phyloP scores from a whole-genome alignment of 768 basidiomycete species.

The Gloeophyllum trabeum region DNA sequence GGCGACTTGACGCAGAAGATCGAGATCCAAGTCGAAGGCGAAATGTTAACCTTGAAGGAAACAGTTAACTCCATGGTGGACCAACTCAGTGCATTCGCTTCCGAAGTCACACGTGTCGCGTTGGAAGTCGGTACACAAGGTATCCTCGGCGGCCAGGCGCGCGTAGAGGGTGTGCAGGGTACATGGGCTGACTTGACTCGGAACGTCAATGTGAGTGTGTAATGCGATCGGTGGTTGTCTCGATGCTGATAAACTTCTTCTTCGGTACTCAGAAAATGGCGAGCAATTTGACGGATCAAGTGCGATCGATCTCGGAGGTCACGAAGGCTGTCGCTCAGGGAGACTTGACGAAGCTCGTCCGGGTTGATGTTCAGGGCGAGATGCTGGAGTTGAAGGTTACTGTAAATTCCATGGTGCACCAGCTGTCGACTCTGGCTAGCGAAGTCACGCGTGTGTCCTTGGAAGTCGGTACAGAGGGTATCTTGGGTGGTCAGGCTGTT shows the following conservation, averaged over 20 bases:
- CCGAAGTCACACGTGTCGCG: slow-evolving; percentile 74
- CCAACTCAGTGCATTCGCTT: slow-evolving; percentile 76
- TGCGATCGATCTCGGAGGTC: slow-evolving; percentile 85
- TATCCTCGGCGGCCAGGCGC: slow-evolving; percentile 84
- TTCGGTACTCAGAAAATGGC: slow-evolving; percentile 1
- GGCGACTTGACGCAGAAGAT: slow-evolving; percentile 92
- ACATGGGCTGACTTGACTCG: slow-evolving; percentile 88
- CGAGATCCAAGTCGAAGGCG: slow-evolving; percentile 79
- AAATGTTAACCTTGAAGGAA: slow-evolving; percentile 75
- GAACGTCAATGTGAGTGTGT: slow-evolving; percentile 69
- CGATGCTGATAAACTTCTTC: not conserved
- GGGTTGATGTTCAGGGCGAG: slow-evolving; percentile 89
- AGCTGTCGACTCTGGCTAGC: slow-evolving; percentile 56
- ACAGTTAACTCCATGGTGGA: slow-evolving; percentile 96
- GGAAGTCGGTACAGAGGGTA: slow-evolving; percentile 97
- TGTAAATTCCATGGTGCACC: slow-evolving; percentile 83
- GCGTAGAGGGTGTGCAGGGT: slow-evolving; percentile 84
- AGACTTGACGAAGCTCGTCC: slow-evolving; percentile 85
- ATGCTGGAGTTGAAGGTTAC: slow-evolving; percentile 95
- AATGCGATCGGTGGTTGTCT: slow-evolving; percentile 56
- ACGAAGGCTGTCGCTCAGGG: slow-evolving; percentile 93
- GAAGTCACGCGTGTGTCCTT: slow-evolving; percentile 93
- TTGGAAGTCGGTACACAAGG: slow-evolving; percentile 87
- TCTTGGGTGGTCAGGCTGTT: slow-evolving; percentile 86
- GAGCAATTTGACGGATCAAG: slow-evolving; percentile 79